Evolutionary conservation across 768 basidiomycete genomes (phyloP), one percentile per base, ranked within the genome.

Genomic region (Suillus sp.): DNA sequence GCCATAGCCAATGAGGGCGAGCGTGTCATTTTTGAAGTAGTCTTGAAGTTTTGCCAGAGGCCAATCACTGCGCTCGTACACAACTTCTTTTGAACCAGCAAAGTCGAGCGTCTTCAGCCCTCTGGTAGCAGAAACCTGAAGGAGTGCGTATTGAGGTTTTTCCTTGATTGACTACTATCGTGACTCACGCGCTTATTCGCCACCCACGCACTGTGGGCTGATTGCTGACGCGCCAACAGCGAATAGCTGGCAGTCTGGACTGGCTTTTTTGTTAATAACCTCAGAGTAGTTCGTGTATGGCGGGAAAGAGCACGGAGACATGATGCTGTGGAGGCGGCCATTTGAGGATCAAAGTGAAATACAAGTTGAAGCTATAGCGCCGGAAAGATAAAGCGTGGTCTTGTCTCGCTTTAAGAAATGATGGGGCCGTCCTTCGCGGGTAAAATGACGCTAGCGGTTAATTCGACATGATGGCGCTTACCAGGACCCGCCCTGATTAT

Each of bases 1-100:
- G 65, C 97, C 97, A 75, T 99, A 99, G 64, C 97, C 97, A 71
- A 99, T 99, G 80, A 99, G 88, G 65, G 96, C 96, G 62, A 99
- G 93, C 67, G 96, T 98, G 79, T 99, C 97, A 74, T 98, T 92
- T 81, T 98, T 99, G 86, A 99, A 97, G 86, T 96, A 99, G 77
- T 98, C 94, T 78, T 99, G 96, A 74, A 99, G 89, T 81, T 93
- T 98, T 65, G 94, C 88, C 65, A 96, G 81, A 42, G 97, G 97
- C 97, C 97, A 99, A 86, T 99, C 97, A 70, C 85, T 86, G 67
- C 93, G 93, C 81, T 98, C 96, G 74, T 96, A 98, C 56, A 98
- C 93, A 65, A 86, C 85, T 81, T 98, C 95, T 74, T 95, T 86
- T 64, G 90, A 89, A 71, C 95, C 96, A 60, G 96, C 95, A 78